Base-by-base conservation (phyloP, 2,329 filamentous ascomycete genomes). In the Blastomyces silverae region DNA sequence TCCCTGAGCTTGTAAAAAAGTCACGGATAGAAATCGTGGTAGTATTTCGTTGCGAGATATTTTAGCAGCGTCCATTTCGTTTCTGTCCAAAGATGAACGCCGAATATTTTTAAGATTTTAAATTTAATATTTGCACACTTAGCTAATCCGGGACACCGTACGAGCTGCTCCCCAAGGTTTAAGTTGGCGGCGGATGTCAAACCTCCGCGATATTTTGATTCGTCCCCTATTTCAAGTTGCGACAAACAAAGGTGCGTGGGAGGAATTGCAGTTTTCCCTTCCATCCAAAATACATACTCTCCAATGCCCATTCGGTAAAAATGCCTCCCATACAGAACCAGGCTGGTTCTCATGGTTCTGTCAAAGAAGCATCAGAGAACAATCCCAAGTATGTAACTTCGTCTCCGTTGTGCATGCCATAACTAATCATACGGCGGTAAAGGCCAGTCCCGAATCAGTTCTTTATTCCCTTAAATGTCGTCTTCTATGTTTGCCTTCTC, bases 401-500 rank as follows among this genome's bases (percentile, higher is more conserved):
- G 3, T 25, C 8, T 22, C 48, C n/a, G 20, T 11, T 10, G n/a
- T 10, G n/a, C 48, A 50, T 52, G 5, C 31, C 28, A 13, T 34
- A 8, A 20, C 25, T 28, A 25, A 48, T 55, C 17, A 8, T 52
- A 15, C 46, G 34, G 44, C n/a, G 46, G 28, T n/a, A 55, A 66
- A 77, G 76, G 63, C 69, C 70, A 53, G 69, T 69, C 58, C 74
- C 75, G 34, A 64, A 75, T 13, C 81, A 82, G 62, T 89, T 87
- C 74, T 83, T 83, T 67, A 81, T 94, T 66, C 83, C 89, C 70
- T 85, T 91, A 64, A 89, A 90, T 69, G 83, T 85, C 58, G 89
- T 89, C 15, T 95, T 97, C 75, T 94, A 89, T 73, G 77, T 91
- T 68, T 94, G 95, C 75, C 80, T 95, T 57, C 80, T 81, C 39